These are phyloP conservation scores for Elongisporangium prolatum DNA, from an alignment of 352 stramenopile genomes.

Conservation along the genomic window DNA sequence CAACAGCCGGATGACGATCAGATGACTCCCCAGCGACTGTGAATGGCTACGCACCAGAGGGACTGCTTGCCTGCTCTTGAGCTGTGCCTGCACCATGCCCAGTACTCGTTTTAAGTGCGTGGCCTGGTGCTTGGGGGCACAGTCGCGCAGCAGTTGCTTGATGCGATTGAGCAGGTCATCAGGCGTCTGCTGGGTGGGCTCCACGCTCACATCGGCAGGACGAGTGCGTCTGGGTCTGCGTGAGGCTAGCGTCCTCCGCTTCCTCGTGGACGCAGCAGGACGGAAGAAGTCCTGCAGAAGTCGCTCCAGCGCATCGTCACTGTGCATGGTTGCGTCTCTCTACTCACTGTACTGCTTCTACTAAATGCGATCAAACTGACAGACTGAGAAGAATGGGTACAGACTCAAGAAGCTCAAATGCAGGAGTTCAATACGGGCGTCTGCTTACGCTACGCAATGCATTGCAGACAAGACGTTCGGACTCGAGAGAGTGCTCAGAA, in stretches of 20 bases:
- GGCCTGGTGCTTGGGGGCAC: background rate
- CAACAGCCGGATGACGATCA: too few relatives aligned
- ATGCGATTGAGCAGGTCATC: slow-evolving; percentile 4
- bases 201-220: background rate
- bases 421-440: background rate
- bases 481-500: slow-evolving; percentile 12
- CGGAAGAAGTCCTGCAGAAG: slow-evolving; percentile 3
- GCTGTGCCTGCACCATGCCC: background rate
- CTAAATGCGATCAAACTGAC: background rate
- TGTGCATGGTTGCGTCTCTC: background rate
- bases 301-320: slow-evolving; percentile 1
- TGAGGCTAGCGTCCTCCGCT: background rate
- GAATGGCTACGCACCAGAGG: background rate
- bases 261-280: background rate
- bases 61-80: background rate
- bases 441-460: background rate
- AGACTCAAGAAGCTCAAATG: background rate
- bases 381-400: background rate
- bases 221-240: slow-evolving; percentile 1
- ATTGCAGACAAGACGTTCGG: too few relatives aligned
- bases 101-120: background rate
- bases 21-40: background rate
- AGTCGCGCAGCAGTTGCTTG: slow-evolving; percentile 6
- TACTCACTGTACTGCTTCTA: background rate
- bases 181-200: background rate